Conservation (phyloP, 2,329 filamentous ascomycete species). For the Phaeosphaeriaceae sp. region DNA sequence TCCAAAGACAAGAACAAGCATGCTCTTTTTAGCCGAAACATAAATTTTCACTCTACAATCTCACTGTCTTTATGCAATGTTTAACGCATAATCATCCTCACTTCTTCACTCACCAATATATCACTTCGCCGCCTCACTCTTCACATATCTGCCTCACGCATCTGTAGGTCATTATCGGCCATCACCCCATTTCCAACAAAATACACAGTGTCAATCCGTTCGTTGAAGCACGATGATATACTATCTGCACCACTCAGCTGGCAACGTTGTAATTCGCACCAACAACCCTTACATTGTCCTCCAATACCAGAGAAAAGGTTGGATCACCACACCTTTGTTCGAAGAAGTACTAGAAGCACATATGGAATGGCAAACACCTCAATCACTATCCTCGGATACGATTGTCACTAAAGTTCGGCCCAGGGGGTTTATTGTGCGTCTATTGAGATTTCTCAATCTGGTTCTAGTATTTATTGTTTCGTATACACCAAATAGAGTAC, state of each 20-base stretch:
- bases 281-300: constrained; percentile 5
- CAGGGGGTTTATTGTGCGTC: too few relatives aligned
- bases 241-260: constrained; percentile 11
- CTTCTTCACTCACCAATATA: too few relatives aligned
- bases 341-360: not conserved
- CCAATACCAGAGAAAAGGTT: constrained; percentile 4
- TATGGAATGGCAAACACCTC: constrained; percentile 3
- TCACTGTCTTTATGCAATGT: too few relatives aligned
- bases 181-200: not conserved
- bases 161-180: not conserved
- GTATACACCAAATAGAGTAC: not conserved
- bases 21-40: too few relatives aligned
- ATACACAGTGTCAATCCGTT: not conserved
- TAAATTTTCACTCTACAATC: too few relatives aligned
- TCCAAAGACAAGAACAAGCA: too few relatives aligned
- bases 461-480: not conserved
- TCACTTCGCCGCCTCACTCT: too few relatives aligned
- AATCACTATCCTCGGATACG: not conserved
- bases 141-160: not conserved
- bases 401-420: too few relatives aligned
- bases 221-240: constrained; percentile 1
- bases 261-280: constrained; percentile 7
- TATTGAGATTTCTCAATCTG: constrained; percentile 1
- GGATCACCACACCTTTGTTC: constrained; percentile 8
- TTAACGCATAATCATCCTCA: too few relatives aligned